Conservation (phyloP, 768 basidiomycete genomes). For the Hemileccinum rubropunctum region DNA sequence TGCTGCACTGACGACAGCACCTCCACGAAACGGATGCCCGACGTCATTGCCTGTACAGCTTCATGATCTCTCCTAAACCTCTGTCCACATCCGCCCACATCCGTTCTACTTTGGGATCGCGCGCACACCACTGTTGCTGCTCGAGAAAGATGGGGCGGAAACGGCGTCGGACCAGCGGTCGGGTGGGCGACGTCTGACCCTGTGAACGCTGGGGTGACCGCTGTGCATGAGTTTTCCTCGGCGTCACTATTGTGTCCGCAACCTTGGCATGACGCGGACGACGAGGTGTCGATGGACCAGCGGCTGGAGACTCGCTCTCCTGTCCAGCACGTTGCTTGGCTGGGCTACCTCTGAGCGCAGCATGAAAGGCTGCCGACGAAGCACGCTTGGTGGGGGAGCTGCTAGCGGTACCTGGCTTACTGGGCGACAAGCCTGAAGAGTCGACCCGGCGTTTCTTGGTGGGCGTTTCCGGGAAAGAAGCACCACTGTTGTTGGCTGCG, state of each 20-base stretch:
- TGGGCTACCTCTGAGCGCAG: slow-evolving; percentile 12
- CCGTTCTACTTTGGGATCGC: slow-evolving; percentile 37
- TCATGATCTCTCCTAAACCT: slow-evolving; percentile 14
- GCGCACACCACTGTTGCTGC: slow-evolving; percentile 45
- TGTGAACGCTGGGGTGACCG: slow-evolving; percentile 19
- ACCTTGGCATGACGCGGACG: slow-evolving; percentile 13
- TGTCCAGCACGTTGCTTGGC: not conserved
- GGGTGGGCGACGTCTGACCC: slow-evolving; percentile 10
- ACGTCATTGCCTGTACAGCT: no score
- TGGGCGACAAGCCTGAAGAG: slow-evolving; percentile 1
- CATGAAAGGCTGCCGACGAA: slow-evolving; percentile 13
- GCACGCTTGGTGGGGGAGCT: slow-evolving; percentile 9
- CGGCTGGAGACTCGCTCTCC: not conserved
- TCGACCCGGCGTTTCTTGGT: slow-evolving; percentile 40
- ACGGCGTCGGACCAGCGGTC: slow-evolving; percentile 30
- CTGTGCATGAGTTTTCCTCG: slow-evolving; percentile 22
- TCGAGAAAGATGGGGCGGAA: slow-evolving; percentile 51
- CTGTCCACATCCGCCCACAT: slow-evolving; percentile 23
- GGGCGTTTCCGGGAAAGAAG: slow-evolving; percentile 40
- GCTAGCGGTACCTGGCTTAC: slow-evolving; percentile 11
- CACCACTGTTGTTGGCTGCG: slow-evolving; percentile 27
- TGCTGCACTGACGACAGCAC: not conserved
- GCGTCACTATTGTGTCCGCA: not conserved
- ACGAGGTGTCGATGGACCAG: slow-evolving; percentile 26
- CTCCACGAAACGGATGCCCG: slow-evolving; percentile 9